Percentiles rank a stretch among this genome's conserved stretches.
These are phyloP conservation scores for Solanum pennellii DNA, from an alignment of 257 asterid genomes.

Conservation along the genomic window DNA sequence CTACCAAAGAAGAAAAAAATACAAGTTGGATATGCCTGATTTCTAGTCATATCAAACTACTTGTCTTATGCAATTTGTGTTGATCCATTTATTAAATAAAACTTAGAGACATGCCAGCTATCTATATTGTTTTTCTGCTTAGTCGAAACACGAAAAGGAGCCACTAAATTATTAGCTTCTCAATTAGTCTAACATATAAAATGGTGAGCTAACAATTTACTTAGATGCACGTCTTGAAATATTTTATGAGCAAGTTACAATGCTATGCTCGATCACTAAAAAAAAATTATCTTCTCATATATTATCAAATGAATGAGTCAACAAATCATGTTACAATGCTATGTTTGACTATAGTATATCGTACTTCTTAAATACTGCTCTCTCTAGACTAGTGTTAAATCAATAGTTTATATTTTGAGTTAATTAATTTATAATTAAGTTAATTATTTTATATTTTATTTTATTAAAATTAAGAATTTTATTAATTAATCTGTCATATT, in stretches of 20 bases:
- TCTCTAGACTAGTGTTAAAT: too few species aligned
- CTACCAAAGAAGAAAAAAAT: not conserved
- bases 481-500: too few species aligned
- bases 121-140: not conserved
- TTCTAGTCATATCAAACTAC: not conserved
- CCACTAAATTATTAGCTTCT: not conserved
- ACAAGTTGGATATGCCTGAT: not conserved
- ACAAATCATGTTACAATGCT: too few species aligned
- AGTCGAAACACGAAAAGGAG: not conserved
- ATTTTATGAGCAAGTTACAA: not conserved
- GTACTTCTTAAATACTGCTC: too few species aligned
- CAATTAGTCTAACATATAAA: not conserved
- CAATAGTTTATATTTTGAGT: too few species aligned
- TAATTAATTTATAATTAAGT: too few species aligned
- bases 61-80: not conserved
- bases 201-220: not conserved
- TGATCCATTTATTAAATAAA: not conserved
- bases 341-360: too few species aligned
- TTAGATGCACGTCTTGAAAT: not conserved
- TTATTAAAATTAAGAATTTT: too few species aligned
- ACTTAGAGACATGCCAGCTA: not conserved
- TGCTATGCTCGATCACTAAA: not conserved
- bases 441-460: too few species aligned
- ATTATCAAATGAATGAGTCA: too few species aligned
- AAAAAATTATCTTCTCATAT: too few species aligned